Percentiles rank a stretch among this genome's conserved stretches.
phyloP scores from a whole-genome alignment of 345 rosid species.

The Hevea brasiliensis region DNA sequence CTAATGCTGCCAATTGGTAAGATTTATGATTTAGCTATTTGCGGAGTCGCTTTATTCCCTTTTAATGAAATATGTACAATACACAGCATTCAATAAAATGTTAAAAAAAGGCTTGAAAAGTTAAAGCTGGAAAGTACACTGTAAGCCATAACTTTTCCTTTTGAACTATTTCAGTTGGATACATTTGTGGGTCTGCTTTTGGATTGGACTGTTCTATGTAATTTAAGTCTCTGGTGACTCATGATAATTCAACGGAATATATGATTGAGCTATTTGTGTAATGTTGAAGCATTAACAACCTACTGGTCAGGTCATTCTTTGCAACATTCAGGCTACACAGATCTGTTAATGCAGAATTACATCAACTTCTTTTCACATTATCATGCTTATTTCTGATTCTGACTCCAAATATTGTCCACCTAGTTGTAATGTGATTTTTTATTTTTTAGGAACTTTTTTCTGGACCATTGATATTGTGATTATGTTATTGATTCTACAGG shows the following conservation, averaged over 20 bases:
- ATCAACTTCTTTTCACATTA: neutral
- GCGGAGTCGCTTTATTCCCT: neutral
- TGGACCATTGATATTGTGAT: neutral
- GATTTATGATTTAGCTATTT: constrained; percentile 12
- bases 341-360: neutral
- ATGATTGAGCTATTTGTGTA: neutral
- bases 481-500: constrained; percentile 48
- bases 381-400: neutral
- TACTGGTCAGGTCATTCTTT: neutral
- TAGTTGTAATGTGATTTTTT: neutral
- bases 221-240: neutral
- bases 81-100: neutral
- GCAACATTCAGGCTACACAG: neutral
- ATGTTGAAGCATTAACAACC: constrained; percentile 1
- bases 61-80: neutral
- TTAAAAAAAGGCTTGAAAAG: neutral
- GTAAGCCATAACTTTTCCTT: neutral
- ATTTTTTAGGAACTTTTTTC: neutral
- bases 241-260: neutral
- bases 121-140: neutral
- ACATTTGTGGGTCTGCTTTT: neutral
- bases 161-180: neutral
- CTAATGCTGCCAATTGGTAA: constrained; percentile 97
- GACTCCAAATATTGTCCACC: neutral
- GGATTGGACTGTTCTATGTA: neutral